Evolutionary conservation across 208 protist genomes (phyloP).

Genomic region (Acanthamoeba healyi): DNA sequence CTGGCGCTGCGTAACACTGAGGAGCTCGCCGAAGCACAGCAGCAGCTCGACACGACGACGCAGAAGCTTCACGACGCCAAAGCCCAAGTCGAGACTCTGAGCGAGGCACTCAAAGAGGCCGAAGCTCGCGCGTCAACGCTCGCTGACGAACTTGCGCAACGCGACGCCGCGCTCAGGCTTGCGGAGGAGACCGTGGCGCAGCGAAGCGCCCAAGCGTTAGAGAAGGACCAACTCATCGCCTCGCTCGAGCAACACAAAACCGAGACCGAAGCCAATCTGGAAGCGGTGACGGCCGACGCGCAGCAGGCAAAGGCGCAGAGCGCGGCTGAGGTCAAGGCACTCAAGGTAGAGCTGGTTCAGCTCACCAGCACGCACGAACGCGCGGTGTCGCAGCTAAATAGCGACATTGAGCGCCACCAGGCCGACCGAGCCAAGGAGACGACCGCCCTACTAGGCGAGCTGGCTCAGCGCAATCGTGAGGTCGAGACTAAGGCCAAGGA

Average conservation of each 20-base stretch:
- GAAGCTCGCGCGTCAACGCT: neutral
- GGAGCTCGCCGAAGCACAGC: neutral
- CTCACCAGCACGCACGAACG: neutral
- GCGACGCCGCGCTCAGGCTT: neutral
- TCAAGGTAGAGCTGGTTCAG: neutral
- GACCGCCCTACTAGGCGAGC: neutral
- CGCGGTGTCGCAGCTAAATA: neutral
- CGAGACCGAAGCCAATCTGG: neutral
- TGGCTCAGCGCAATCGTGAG: neutral
- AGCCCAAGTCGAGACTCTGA: too few species aligned
- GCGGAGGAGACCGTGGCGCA: neutral
- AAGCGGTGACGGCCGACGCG: neutral
- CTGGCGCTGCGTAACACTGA: neutral
- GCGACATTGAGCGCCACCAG: neutral
- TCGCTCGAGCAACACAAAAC: neutral
- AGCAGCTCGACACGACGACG: neutral
- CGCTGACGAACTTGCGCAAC: neutral
- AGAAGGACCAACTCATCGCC: too few species aligned
- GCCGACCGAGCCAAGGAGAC: neutral
- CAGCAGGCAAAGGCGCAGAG: neutral
- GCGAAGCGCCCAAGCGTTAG: too few species aligned
- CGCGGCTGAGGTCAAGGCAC: neutral
- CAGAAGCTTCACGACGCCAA: neutral
- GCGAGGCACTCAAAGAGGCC: too few species aligned
- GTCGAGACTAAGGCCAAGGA: neutral